Evolutionary conservation across 139 green algal genomes (phyloP), one percentile per base, ranked within the genome.

Genomic region (Asterochloris erici): DNA sequence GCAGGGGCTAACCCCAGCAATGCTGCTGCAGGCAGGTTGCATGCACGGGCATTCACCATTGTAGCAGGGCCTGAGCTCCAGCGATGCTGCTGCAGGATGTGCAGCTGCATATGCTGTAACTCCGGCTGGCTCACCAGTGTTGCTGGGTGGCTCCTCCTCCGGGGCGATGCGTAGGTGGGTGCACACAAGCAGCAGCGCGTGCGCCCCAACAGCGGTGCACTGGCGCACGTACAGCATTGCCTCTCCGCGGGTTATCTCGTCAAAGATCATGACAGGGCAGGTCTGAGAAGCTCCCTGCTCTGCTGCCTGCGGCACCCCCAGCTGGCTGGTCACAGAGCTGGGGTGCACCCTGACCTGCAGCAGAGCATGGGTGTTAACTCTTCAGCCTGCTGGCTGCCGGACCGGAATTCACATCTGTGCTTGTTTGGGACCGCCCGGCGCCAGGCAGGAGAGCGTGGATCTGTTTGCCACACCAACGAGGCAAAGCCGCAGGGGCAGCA

Each of bases 231-330:
- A 89, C 77, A 93, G 77, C 63, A 82, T 68, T 10, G 88, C 38
- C 74, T 94, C 90, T 13, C 84, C 83, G 0, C 90, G 84, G 21
- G 85, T 94, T 23, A 94, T 77, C 75, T 94, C 90, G 14, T 93
- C 88, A 60, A 86, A 93, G 24, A 89, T 85, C 9, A 90, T 38
- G 28, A 79, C 23, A 12, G 70, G 60, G 77, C 54, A 74, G 9
- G 27, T 28, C 28, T 47, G 28, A 0, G 68, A 23, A 11, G 61
- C 63, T 9, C 27, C 73, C 1, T 62, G 28, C 10, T 66, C 54
- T 17, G 73, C 12, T 9, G 29, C 12, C 13, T 81, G 76, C 13
- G 85, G 79, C 16, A 63, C 68, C 12, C 28, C 60, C 62, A 87
- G 71, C 24, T 24, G 23, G 38, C 69, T 74, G 77, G 91, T 92